phyloP scores from a whole-genome alignment of 495 filamentous ascomycete genomes.

The Friedmanniomyces simplex region DNA sequence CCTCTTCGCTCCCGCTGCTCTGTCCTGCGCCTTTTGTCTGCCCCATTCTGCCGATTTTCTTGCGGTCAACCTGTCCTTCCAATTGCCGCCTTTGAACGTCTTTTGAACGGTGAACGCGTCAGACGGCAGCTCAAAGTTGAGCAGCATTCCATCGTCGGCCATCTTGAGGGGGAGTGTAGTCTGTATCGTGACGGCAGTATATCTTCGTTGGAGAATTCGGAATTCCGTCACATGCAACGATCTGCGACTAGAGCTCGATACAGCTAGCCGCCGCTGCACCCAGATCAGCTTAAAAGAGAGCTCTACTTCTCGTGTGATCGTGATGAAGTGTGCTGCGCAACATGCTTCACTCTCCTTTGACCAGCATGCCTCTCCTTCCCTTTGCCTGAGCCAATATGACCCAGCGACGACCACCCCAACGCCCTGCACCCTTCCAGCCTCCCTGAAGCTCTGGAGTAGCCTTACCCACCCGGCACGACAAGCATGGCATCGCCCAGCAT shows the following conservation, averaged over 20 bases:
- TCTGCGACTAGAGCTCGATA: neutral
- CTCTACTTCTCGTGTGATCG: neutral
- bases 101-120: constrained; percentile 48
- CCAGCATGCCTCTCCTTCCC: neutral
- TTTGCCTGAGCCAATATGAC: neutral
- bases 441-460: neutral
- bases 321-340: constrained; percentile 5
- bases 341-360: neutral
- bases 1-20: constrained; percentile 9
- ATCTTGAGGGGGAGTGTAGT: constrained; percentile 35
- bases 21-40: constrained; percentile 26
- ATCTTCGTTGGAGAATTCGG: neutral
- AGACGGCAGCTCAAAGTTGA: constrained; percentile 61
- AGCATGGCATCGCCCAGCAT: neutral
- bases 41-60: constrained; percentile 56
- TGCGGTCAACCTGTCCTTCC: constrained; percentile 76
- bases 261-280: neutral
- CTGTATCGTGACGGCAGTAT: neutral
- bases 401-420: neutral
- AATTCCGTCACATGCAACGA: neutral
- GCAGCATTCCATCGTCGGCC: constrained; percentile 89
- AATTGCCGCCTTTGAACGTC: constrained; percentile 77
- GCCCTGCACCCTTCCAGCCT: neutral
- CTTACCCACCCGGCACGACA: neutral
- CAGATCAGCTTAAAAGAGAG: neutral